These are phyloP conservation scores for Trichosporon coremiiforme DNA, from an alignment of 1,284 basidiomycete species.

Conservation along the genomic window DNA sequence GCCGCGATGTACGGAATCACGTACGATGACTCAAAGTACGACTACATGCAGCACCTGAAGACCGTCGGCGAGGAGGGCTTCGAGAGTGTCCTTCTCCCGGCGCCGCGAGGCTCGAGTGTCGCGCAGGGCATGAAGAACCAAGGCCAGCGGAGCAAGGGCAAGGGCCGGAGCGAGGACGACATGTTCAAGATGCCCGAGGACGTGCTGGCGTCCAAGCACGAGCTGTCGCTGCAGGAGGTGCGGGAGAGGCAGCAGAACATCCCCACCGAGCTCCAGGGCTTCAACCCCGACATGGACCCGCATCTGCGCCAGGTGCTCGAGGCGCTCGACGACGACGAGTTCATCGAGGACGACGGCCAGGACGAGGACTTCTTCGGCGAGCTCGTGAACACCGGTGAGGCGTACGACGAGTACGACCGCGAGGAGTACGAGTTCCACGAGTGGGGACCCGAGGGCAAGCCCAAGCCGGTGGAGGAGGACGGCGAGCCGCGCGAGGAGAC, in stretches of 20 bases:
- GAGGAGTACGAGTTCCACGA: conserved; percentile 71
- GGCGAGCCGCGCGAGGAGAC: conserved; percentile 45
- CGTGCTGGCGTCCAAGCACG: conserved; percentile 69
- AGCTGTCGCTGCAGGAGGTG: conserved; percentile 67
- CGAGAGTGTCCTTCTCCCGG: conserved; percentile 66
- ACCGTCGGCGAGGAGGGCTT: conserved; percentile 72
- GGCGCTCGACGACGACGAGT: conserved; percentile 94
- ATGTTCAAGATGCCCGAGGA: conserved; percentile 64
- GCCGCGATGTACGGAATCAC: conserved; percentile 89
- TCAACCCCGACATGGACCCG: conserved; percentile 96
- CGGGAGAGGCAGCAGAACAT: conserved; percentile 70
- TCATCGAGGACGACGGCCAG: conserved; percentile 69
- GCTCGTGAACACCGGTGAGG: conserved; percentile 62
- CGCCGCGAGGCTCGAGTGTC: conserved; percentile 61
- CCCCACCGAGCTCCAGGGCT: conserved; percentile 79
- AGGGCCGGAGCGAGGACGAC: conserved; percentile 46
- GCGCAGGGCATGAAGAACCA: conserved; percentile 47
- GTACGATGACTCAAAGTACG: conserved; percentile 96
- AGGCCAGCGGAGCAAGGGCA: conserved; percentile 40
- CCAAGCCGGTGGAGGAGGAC: conserved; percentile 43
- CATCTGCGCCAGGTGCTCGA: conserved; percentile 91
- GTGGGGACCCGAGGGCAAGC: conserved; percentile 58
- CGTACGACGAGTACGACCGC: conserved; percentile 56
- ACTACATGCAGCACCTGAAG: conserved; percentile 97
- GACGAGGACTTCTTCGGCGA: conserved; percentile 59